Base-by-base conservation (phyloP, 2,329 filamentous ascomycete genomes). In the Sarocladium brachiariae region DNA sequence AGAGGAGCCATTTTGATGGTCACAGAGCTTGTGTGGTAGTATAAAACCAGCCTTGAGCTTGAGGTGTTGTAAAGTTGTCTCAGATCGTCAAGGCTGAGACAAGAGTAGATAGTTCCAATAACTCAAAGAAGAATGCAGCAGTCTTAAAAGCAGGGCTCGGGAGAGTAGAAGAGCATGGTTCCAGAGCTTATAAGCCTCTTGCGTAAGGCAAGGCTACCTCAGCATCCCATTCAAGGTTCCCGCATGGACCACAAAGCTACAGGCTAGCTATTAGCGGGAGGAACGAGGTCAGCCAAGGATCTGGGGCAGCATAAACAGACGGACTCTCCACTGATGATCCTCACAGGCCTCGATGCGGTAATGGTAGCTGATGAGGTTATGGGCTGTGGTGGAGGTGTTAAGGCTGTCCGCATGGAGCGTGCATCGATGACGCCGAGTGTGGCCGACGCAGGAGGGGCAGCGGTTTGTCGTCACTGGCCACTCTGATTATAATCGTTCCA, bases 1-100 rank as follows among this genome's bases (percentile, higher is more conserved):
- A 62, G 41, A 37, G 56, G 55, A 24, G 58, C 53, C 64, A 65
- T 66, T 49, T 24, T 19, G 27, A 19, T 25, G 27, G 11, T 16
- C 23, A 10, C 8, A 14, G 16, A 9, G 8, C 21, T 13, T 43
- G 11, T 13, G 19, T 8, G 13, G 35, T 16, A 39, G 35, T n/a
- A n/a, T n/a, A n/a, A n/a, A n/a, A n/a, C 7, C 16, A 37, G 7
- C 34, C 34, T 18, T 13, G 7, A 30, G 27, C 27, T 30, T 30
- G 27, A 7, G 13, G 7, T 30, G 27, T 30, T 30, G 7, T 13
- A 13, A 7, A 30, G 27, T n/a, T 30, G 27, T 30, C 27, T 7
- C 27, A 30, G 13, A 30, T n/a, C n/a, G n/a, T n/a, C n/a, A n/a
- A n/a, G n/a, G n/a, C 27, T 7, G 27, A 16, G 18, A 39, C 11